Conservation (phyloP, 176 grass and related monocot species). For the Canna indica region DNA sequence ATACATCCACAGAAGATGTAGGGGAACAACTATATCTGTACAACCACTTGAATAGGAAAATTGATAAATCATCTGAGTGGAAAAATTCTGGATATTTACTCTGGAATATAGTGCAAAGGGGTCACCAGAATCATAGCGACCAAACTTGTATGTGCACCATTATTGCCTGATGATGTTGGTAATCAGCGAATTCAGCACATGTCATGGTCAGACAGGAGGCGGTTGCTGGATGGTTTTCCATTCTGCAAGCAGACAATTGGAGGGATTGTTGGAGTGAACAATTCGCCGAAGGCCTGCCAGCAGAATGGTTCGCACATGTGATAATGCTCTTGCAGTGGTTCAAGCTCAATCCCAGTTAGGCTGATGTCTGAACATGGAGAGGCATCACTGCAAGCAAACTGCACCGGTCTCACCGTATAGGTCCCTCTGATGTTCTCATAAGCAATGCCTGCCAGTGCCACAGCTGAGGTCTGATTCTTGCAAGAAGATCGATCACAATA, state of each 20-base stretch:
- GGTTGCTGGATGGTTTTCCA: conserved; percentile 82
- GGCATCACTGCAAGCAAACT: conserved; percentile 10
- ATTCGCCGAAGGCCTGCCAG: conserved; percentile 82
- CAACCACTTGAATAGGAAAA: neutral
- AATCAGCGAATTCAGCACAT: conserved; percentile 43
- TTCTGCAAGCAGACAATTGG: conserved; percentile 79
- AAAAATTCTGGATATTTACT: conserved; percentile 39
- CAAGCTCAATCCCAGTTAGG: neutral
- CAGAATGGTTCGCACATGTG: conserved; percentile 64
- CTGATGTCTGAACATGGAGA: conserved; percentile 6
- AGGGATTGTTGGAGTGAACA: conserved; percentile 62
- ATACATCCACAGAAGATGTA: neutral
- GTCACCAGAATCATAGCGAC: conserved; percentile 57
- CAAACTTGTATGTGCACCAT: conserved; percentile 35
- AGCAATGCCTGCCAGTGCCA: neutral
- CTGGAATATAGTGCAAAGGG: conserved; percentile 59
- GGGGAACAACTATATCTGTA: neutral
- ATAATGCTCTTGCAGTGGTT: neutral
- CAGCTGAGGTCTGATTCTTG: conserved; percentile 6
- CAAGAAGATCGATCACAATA: conserved; percentile 3
- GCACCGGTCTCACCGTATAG: conserved; percentile 4
- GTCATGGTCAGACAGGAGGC: conserved; percentile 63
- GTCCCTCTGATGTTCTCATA: conserved; percentile 14
- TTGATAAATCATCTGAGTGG: neutral
- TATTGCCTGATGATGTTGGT: conserved; percentile 19